These are phyloP conservation scores for Zelonia costaricensis DNA, from an alignment of 208 protist genomes.

Conservation along the genomic window DNA sequence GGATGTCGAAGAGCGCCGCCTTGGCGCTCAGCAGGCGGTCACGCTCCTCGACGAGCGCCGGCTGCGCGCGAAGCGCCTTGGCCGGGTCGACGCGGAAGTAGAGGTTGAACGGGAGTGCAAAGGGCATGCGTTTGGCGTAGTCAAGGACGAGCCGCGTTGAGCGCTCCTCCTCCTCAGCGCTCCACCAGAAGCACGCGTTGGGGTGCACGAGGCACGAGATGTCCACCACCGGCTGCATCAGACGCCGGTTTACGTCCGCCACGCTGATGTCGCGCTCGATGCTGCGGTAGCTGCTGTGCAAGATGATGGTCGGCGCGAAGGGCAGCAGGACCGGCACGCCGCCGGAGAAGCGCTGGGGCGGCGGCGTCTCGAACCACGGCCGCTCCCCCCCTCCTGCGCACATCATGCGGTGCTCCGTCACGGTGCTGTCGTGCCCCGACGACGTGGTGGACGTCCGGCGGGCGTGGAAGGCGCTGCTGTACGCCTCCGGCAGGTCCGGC, in stretches of 20 bases:
- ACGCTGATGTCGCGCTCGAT: constrained; percentile 36
- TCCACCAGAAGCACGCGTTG: constrained; percentile 85
- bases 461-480: constrained; percentile 76
- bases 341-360: constrained; percentile 54
- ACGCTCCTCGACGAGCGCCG: constrained; percentile 34
- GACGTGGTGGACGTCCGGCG: not conserved
- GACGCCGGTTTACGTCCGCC: constrained; percentile 44
- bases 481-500: constrained; percentile 55
- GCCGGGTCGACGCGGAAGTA: constrained; percentile 81
- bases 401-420: constrained; percentile 73
- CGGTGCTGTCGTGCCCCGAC: not conserved
- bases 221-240: constrained; percentile 87
- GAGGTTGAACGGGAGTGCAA: constrained; percentile 83
- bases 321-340: constrained; percentile 73
- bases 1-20: constrained; percentile 56
- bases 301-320: constrained; percentile 77
- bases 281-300: constrained; percentile 57
- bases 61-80: constrained; percentile 40
- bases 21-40: constrained; percentile 45
- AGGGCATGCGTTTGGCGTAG: constrained; percentile 85
- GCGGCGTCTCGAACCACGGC: constrained; percentile 81
- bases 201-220: constrained; percentile 79
- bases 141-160: constrained; percentile 76
- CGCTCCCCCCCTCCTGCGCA: constrained; percentile 42
- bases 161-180: constrained; percentile 62